Percentiles rank a stretch among this genome's conserved stretches.
These are phyloP conservation scores for Chaetomiaceae sp. DNA, from an alignment of 2,329 filamentous ascomycete genomes.

Conservation along the genomic window DNA sequence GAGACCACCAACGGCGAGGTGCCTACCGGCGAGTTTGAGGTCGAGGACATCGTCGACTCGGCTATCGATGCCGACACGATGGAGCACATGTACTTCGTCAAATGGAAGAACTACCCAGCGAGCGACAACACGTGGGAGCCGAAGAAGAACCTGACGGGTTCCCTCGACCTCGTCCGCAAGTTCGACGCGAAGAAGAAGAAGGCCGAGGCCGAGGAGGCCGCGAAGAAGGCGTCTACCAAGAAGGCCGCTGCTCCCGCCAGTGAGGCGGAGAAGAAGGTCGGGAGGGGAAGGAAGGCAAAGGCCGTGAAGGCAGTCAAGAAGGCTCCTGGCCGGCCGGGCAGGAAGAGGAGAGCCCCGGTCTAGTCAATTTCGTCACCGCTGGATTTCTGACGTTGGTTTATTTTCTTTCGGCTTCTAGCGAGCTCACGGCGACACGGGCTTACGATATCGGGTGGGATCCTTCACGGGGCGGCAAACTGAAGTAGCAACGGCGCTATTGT, in stretches of 20 bases:
- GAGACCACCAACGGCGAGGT: constrained; percentile 11
- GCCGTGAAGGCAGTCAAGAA: constrained; percentile 10
- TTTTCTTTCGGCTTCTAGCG: no score
- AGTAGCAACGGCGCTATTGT: not conserved
- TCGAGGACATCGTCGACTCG: constrained; percentile 42
- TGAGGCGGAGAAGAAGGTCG: not conserved
- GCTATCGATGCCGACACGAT: constrained; percentile 33
- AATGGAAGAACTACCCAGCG: constrained; percentile 45
- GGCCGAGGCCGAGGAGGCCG: constrained; percentile 13
- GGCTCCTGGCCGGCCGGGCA: constrained; percentile 5
- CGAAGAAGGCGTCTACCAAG: constrained; percentile 9
- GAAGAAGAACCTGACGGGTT: constrained; percentile 37
- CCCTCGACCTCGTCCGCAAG: constrained; percentile 30
- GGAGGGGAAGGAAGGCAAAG: constrained; percentile 8
- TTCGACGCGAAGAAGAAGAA: constrained; percentile 32
- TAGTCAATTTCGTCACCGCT: not conserved
- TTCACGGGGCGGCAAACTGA: not conserved
- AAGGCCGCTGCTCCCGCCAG: not conserved
- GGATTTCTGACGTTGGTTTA: no score
- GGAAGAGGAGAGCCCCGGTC: constrained; percentile 1
- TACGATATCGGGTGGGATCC: no score
- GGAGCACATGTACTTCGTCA: constrained; percentile 42
- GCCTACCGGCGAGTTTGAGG: constrained; percentile 35
- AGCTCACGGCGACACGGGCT: no score
- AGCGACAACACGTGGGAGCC: constrained; percentile 51